A percentile compares a stretch with the other conserved stretches of the same genome.
phyloP scores from a whole-genome alignment of 371 early-diverging fungal genomes.

The Apophysomyces variabilis region DNA sequence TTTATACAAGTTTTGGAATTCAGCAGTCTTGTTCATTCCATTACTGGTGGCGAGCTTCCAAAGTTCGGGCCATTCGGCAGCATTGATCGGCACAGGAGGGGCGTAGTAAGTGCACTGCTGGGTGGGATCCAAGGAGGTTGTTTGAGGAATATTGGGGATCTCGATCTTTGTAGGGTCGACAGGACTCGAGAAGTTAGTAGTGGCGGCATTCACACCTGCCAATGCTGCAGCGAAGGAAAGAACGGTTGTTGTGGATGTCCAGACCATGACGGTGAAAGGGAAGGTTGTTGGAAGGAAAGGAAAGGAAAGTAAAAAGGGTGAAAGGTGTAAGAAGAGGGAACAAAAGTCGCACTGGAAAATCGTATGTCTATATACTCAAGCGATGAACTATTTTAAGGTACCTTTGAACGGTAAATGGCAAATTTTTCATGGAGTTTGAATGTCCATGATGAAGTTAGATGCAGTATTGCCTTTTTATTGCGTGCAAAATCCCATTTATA shows the following conservation, averaged over 20 bases:
- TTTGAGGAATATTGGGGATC: conserved; percentile 36
- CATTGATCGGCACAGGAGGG: conserved; percentile 29
- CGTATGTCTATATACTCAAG: conserved; percentile 7
- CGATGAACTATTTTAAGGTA: background rate
- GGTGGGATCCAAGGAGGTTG: conserved; percentile 30
- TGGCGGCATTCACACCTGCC: conserved; percentile 24
- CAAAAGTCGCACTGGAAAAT: background rate
- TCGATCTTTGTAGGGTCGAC: conserved; percentile 32
- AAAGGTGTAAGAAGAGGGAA: conserved; percentile 11
- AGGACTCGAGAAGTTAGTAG: conserved; percentile 31
- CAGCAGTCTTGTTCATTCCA: conserved; percentile 46
- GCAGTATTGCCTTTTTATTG: conserved; percentile 1
- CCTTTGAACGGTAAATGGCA: conserved; percentile 2
- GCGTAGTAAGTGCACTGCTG: conserved; percentile 30
- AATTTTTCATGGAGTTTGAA: conserved; percentile 4
- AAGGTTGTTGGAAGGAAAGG: conserved; percentile 9
- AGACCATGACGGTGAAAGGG: conserved; percentile 6
- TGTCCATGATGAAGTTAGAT: background rate
- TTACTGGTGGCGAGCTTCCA: conserved; percentile 56
- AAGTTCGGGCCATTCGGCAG: conserved; percentile 49
- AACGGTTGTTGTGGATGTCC: conserved; percentile 20
- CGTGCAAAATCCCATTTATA: conserved; percentile 8
- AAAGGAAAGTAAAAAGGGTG: conserved; percentile 19
- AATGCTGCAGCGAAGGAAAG: conserved; percentile 19
- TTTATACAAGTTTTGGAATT: conserved; percentile 48